Base-by-base conservation (phyloP, 2,329 filamentous ascomycete species). In the Fusarium sp. region DNA sequence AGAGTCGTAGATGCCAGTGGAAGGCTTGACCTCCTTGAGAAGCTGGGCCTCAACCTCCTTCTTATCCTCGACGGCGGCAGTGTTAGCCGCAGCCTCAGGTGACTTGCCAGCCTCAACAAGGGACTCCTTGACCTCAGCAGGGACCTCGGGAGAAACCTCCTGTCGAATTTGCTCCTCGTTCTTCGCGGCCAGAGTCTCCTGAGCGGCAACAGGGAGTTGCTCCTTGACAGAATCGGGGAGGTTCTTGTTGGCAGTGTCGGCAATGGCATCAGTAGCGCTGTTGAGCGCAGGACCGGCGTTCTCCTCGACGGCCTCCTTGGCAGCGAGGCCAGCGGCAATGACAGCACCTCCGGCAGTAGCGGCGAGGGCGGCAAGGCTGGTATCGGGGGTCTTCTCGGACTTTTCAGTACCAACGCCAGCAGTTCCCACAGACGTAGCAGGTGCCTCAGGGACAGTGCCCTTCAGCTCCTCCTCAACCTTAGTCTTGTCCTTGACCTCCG, bases 61-160 rank as follows among this genome's bases (percentile, higher is more conserved):
- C 87, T 96, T 96, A 73, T 94, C 92, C 66, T 87, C 81, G 8
- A 96, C 92, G 19, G 90, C 91, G 57, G 85, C 84, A 3, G 88
- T 83, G 78, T 89, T 91, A 57, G 87, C 86, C 36, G 91, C 88
- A 34, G 93, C 93, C 80, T 96, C 93, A 10, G 92, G 91, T 64
- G 83, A 84, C 73, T 85, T 78, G 56, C 88, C 86, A 22, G 91
- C 86, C 73, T 86, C 83, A 39, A 80, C 76, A 47, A 89, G 85
- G 9, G 87, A 88, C 70, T 88, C 82, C 78, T 87, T 86, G 19
- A 90, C 88, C 69, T 87, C 82, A 26, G 77, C 75, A 55, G 88
- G 88, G 7, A 88, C 86, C 64, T 85, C 80, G 42, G 85, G 80
- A 1, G 85, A 83, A 11, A 84, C 78, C 65, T 84, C 78, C 69